Conservation (phyloP, 768 basidiomycete species). For the Mycena leptocephala region DNA sequence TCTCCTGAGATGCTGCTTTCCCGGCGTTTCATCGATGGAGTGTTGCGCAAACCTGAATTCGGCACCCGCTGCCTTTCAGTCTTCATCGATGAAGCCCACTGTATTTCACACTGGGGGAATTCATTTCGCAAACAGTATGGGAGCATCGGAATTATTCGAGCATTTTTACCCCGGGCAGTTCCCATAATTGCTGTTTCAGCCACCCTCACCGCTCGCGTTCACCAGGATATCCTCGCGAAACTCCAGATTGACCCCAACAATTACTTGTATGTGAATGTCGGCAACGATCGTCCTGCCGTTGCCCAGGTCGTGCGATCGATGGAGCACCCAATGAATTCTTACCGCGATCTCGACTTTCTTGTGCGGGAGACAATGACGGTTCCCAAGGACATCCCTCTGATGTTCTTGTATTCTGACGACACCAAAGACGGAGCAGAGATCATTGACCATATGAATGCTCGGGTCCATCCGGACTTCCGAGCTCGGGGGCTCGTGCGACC, state of each 20-base stretch:
- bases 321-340: slow-evolving; percentile 50
- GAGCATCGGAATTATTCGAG: slow-evolving; percentile 44
- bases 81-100: slow-evolving; percentile 51
- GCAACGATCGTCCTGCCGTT: slow-evolving; percentile 54
- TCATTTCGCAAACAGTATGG: slow-evolving; percentile 53
- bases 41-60: slow-evolving; percentile 14
- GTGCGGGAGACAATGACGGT: slow-evolving; percentile 32
- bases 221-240: slow-evolving; percentile 44
- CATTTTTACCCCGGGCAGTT: slow-evolving; percentile 45
- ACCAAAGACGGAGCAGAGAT: slow-evolving; percentile 43
- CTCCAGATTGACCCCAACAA: slow-evolving; percentile 41
- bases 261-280: slow-evolving; percentile 40
- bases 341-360: slow-evolving; percentile 52
- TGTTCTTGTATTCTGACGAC: slow-evolving; percentile 51
- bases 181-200: slow-evolving; percentile 54
- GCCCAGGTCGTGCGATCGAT: slow-evolving; percentile 52
- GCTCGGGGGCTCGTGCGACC: slow-evolving; percentile 41
- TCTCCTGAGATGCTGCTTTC: slow-evolving; percentile 19
- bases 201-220: slow-evolving; percentile 47
- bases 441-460: slow-evolving; percentile 40
- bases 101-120: slow-evolving; percentile 55
- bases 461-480: slow-evolving; percentile 25
- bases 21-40: slow-evolving; percentile 16
- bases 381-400: slow-evolving; percentile 41
- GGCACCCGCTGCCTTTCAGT: slow-evolving; percentile 13